Conservation (phyloP, 192 early-diverging fungal genomes). For the Funneliformis geosporum region DNA sequence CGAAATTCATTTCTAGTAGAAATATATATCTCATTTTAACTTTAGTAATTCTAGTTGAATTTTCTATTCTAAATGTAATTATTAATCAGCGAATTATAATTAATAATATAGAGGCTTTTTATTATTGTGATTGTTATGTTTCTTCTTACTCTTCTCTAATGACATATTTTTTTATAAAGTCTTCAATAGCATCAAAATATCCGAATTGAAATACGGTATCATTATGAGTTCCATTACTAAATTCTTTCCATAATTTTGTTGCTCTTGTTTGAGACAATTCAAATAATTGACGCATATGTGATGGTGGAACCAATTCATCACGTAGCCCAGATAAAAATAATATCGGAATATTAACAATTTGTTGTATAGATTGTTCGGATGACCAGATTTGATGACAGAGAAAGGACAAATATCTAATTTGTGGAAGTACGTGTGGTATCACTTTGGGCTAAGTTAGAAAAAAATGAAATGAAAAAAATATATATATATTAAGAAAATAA, state of each 20-base stretch:
- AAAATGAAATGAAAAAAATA: neutral
- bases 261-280: slow-evolving; percentile 57
- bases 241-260: slow-evolving; percentile 57
- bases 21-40: neutral
- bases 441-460: slow-evolving; percentile 67
- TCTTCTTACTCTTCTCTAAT: neutral
- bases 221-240: slow-evolving; percentile 87
- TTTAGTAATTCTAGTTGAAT: no score
- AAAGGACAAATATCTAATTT: slow-evolving; percentile 70
- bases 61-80: no score
- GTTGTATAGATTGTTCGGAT: slow-evolving; percentile 70
- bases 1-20: neutral
- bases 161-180: slow-evolving; percentile 46
- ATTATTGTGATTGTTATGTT: neutral
- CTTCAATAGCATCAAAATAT: slow-evolving; percentile 78
- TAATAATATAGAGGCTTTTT: neutral
- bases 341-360: slow-evolving; percentile 68
- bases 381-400: slow-evolving; percentile 90
- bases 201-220: slow-evolving; percentile 84
- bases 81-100: no score
- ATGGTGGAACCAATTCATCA: slow-evolving; percentile 88
- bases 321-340: slow-evolving; percentile 77
- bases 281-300: slow-evolving; percentile 81
- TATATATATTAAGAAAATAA: neutral
- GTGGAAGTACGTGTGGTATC: slow-evolving; percentile 82